phyloP scores from a whole-genome alignment of 495 filamentous ascomycete genomes.

The Cryomyces minteri region DNA sequence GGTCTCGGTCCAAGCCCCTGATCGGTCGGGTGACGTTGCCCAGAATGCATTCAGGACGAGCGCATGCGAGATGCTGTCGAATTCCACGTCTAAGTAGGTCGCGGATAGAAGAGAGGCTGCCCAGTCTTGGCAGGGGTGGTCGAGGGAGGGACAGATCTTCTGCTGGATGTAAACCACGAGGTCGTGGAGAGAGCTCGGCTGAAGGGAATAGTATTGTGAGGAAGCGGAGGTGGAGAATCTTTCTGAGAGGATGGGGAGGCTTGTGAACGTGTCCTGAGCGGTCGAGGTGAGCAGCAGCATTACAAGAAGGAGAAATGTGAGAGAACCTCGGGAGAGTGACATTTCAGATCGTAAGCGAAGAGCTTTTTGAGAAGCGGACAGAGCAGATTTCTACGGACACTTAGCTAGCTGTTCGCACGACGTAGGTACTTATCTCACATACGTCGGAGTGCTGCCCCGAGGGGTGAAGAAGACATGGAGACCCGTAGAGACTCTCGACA shows the following conservation, averaged over 20 bases:
- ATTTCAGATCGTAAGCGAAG: slow-evolving; percentile 35
- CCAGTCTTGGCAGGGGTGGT: slow-evolving; percentile 21
- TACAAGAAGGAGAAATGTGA: too few species aligned
- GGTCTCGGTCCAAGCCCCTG: slow-evolving; percentile 29
- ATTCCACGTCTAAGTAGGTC: slow-evolving; percentile 58
- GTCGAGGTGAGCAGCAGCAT: slow-evolving; percentile 4
- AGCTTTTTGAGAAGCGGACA: slow-evolving; percentile 42
- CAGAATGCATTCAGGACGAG: slow-evolving; percentile 44
- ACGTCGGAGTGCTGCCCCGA: slow-evolving; percentile 20
- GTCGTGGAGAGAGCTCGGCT: slow-evolving; percentile 31
- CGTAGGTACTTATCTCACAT: slow-evolving; percentile 8
- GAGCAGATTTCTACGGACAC: slow-evolving; percentile 28
- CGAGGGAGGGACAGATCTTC: slow-evolving; percentile 30
- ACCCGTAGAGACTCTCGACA: slow-evolving; percentile 57
- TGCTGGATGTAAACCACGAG: slow-evolving; percentile 38
- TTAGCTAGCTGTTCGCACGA: not conserved
- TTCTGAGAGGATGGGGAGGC: slow-evolving; percentile 37
- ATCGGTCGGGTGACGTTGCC: slow-evolving; percentile 27
- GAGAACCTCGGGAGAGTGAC: slow-evolving; percentile 11
- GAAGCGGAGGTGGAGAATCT: slow-evolving; percentile 46
- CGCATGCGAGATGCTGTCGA: slow-evolving; percentile 48
- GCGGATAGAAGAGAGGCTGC: slow-evolving; percentile 27
- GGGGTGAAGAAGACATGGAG: slow-evolving; percentile 71
- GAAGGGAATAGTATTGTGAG: slow-evolving; percentile 47
- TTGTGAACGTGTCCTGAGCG: slow-evolving; percentile 46